phyloP scores from a whole-genome alignment of 1,284 basidiomycete genomes.

The Trichosporon coremiiforme region DNA sequence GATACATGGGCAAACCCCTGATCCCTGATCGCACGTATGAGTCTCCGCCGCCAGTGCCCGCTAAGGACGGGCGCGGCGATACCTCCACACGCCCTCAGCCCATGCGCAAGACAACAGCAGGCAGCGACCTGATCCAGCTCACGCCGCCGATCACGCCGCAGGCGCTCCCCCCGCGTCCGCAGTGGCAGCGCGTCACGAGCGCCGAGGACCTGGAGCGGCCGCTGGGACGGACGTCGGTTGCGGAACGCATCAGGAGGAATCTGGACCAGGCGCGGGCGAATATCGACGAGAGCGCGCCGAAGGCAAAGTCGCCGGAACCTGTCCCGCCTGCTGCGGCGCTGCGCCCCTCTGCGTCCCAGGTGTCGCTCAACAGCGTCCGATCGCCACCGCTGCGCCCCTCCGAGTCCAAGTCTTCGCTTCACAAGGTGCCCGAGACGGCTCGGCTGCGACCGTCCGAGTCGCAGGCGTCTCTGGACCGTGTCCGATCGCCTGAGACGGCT shows the following conservation, averaged over 20 bases:
- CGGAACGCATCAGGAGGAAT: not conserved
- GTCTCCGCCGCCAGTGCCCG: slow-evolving; percentile 1
- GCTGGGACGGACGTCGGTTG: not conserved
- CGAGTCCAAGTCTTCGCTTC: not conserved
- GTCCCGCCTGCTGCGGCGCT: too few species aligned
- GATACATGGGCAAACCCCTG: slow-evolving; percentile 5
- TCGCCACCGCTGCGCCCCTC: not conserved
- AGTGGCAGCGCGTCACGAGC: too few species aligned
- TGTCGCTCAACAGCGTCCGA: not conserved
- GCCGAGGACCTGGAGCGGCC: not conserved
- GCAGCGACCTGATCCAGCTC: slow-evolving; percentile 10
- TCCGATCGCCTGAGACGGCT: not conserved
- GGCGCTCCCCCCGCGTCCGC: too few species aligned
- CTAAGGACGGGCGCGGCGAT: not conserved
- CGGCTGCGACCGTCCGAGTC: not conserved
- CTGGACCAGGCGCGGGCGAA: not conserved
- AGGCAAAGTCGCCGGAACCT: too few species aligned
- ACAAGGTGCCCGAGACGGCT: not conserved
- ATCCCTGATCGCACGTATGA: not conserved
- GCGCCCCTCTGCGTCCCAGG: not conserved
- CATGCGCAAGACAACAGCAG: not conserved
- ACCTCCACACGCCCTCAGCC: not conserved
- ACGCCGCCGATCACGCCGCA: not conserved
- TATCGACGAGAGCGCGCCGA: not conserved
- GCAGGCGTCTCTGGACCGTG: not conserved